These are phyloP conservation scores for Tylopilus felleus DNA, from an alignment of 768 basidiomycete genomes.

Conservation along the genomic window DNA sequence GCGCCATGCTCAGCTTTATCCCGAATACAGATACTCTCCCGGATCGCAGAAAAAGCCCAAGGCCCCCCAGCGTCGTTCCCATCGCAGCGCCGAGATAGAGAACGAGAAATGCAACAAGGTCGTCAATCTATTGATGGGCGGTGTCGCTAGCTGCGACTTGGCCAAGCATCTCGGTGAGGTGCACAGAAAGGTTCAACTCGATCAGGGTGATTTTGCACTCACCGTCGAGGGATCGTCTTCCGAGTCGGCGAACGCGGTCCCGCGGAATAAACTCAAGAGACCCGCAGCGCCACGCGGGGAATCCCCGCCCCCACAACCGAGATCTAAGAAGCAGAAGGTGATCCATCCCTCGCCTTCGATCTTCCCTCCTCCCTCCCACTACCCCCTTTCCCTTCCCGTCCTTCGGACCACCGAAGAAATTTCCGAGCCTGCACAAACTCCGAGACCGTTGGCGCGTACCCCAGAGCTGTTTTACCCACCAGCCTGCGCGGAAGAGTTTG, in stretches of 20 bases:
- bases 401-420: not conserved
- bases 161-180: slow-evolving; percentile 20
- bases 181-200: not conserved
- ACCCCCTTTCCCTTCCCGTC: not conserved
- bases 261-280: slow-evolving; percentile 9
- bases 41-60: slow-evolving; percentile 29
- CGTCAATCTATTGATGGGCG: slow-evolving; percentile 35
- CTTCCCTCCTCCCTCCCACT: not conserved
- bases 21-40: slow-evolving; percentile 65
- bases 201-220: not conserved
- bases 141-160: slow-evolving; percentile 31
- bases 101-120: slow-evolving; percentile 38
- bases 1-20: slow-evolving; percentile 49
- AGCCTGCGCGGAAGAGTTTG: slow-evolving; percentile 21
- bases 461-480: slow-evolving; percentile 19
- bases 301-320: slow-evolving; percentile 2
- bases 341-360: not conserved
- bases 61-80: slow-evolving; percentile 33
- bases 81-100: slow-evolving; percentile 32
- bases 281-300: not conserved
- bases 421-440: slow-evolving; percentile 1
- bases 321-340: slow-evolving; percentile 6
- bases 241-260: not conserved
- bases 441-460: slow-evolving; percentile 5
- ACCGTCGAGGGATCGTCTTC: not conserved